These are phyloP conservation scores for Tremellales sp. DNA, from an alignment of 1,284 basidiomycete genomes.

Conservation along the genomic window DNA sequence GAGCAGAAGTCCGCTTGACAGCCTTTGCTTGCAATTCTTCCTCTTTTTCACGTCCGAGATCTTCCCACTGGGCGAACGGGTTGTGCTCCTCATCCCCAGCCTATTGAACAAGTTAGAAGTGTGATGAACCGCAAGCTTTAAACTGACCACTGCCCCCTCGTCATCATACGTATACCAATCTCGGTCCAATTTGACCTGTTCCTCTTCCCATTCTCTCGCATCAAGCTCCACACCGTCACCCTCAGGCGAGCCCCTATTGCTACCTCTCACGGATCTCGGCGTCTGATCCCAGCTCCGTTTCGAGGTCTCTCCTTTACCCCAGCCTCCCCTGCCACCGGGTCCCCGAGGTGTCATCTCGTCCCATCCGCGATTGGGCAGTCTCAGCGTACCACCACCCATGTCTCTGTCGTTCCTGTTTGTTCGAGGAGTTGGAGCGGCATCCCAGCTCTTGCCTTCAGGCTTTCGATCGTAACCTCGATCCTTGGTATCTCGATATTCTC, in stretches of 20 bases:
- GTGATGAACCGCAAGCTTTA: background rate
- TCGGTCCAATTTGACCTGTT: conserved; percentile 79
- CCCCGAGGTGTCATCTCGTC: conserved; percentile 79
- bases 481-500: conserved; percentile 16
- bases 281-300: conserved; percentile 75
- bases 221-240: conserved; percentile 35
- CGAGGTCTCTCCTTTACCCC: conserved; percentile 23
- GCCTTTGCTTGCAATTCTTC: conserved; percentile 75
- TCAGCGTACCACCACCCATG: conserved; percentile 76
- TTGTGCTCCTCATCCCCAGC: conserved; percentile 85
- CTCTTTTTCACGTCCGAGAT: conserved; percentile 66
- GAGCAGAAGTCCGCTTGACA: conserved; percentile 80
- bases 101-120: conserved; percentile 21
- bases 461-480: conserved; percentile 10
- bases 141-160: conserved; percentile 66
- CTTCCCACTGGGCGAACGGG: conserved; percentile 86
- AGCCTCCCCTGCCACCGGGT: conserved; percentile 42
- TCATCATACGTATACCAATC: conserved; percentile 93
- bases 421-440: conserved; percentile 59
- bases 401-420: conserved; percentile 57
- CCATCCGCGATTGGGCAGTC: conserved; percentile 84
- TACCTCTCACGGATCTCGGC: conserved; percentile 62
- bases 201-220: conserved; percentile 88
- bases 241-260: conserved; percentile 53
- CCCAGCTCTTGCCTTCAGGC: conserved; percentile 39